Conservation (phyloP, 75 land plant species). For the Sequoiadendron giganteum region DNA sequence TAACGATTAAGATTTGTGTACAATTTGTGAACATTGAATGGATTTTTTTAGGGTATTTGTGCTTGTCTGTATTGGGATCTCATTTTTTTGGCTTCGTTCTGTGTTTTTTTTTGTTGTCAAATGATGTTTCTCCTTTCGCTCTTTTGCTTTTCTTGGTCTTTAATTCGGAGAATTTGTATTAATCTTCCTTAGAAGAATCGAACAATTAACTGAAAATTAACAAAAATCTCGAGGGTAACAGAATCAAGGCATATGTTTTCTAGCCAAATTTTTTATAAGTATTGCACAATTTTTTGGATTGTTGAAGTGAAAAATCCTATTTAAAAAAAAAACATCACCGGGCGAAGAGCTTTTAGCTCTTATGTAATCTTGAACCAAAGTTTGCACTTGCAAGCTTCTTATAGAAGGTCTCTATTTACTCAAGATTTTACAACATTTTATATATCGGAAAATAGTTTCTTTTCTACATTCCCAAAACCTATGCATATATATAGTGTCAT, state of each 20-base stretch:
- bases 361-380: background rate
- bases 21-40: background rate
- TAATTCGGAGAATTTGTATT: background rate
- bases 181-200: background rate
- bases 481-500: background rate
- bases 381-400: background rate
- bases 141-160: background rate
- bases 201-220: background rate
- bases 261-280: background rate
- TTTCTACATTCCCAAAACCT: background rate
- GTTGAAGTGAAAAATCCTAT: background rate
- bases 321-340: background rate
- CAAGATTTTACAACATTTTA: background rate
- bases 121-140: background rate
- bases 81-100: background rate
- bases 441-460: background rate
- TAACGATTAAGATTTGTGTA: background rate
- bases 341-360: background rate
- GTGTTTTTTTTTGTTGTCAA: background rate
- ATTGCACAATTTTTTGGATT: background rate
- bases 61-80: background rate
- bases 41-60: background rate
- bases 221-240: background rate
- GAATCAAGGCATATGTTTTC: background rate
- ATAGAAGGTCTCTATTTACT: background rate